Evolutionary conservation across 2,329 filamentous ascomycete species (phyloP), one percentile per base, ranked within the genome.

Genomic region (Diatrype stigma): DNA sequence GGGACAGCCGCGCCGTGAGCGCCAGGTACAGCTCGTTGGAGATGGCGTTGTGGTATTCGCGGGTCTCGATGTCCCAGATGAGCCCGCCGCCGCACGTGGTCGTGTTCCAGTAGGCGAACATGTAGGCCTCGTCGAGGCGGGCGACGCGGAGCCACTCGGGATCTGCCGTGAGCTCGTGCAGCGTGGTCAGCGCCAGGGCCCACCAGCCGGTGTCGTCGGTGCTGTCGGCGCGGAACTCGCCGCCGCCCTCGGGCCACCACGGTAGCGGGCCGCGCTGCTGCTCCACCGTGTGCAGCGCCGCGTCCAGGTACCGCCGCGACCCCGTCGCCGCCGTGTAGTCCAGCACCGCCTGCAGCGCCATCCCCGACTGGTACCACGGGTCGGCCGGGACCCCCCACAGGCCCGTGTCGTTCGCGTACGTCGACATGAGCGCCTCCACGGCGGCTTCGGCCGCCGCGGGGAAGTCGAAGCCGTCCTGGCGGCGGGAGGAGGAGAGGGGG

Each of bases 161-260:
- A 21, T 78, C 63, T 1, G 67, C 63, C 0, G 76, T 79, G 14
- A 76, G 62, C 58, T 79, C 72, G 58, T 73, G 79, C 3, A 74
- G 63, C 21, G 72, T 68, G 19, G 77, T 72, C 70, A 76, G 73
- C 6, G 71, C 77, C 51, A 79, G 67, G 6, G 70, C 76, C 77
- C 77, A 80, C 77, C 77, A 79, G 16, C 74, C 69, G 55, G 75
- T 73, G 55, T 79, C 77, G 28, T 64, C 63, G n/a, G 70, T 73
- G 48, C 65, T 68, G 48, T 70, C 67, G 17, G 65, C 69, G 37
- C 70, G 68, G 56, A 73, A 73, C 37, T 67, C 57, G 19, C 70
- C 71, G 14, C 56, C 63, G 16, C 69, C 69, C 37, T 68, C 57
- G 0, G 70, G 67, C 67, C 68, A 71, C 64, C 67, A 68, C 0